Evolutionary conservation across 805 yeast genomes (phyloP).

Genomic region (Spathaspora girioi): DNA sequence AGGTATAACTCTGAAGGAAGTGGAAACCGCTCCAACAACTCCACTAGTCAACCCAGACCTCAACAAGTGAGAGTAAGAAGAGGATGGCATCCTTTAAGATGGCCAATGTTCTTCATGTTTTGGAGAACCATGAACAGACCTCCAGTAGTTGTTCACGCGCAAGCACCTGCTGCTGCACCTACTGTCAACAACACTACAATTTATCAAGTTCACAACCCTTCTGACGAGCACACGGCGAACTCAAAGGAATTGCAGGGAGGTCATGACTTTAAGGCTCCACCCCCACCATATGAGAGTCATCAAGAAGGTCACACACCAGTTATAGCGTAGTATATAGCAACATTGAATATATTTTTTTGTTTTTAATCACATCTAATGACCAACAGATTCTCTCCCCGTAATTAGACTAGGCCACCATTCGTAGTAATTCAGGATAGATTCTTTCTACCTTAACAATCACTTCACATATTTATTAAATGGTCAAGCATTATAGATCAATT

Average conservation of each 20-base stretch:
- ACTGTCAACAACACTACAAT: background rate
- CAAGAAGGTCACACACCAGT: background rate
- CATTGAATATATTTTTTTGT: background rate
- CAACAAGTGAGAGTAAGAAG: slow-evolving; percentile 5
- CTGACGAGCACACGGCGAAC: background rate
- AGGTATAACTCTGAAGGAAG: background rate
- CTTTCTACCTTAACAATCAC: no score
- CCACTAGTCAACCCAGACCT: background rate
- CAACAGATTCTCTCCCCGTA: no score
- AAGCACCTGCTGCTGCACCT: background rate
- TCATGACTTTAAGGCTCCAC: background rate
- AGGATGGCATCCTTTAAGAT: slow-evolving; percentile 2
- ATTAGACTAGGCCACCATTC: no score
- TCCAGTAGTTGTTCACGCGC: background rate
- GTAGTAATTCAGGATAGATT: no score
- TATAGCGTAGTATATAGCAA: background rate
- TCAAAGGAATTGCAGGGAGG: background rate
- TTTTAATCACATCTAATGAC: background rate
- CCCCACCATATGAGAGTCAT: background rate
- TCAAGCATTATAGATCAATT: no score
- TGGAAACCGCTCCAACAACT: background rate
- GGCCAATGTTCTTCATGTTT: slow-evolving; percentile 6
- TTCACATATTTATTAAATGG: no score
- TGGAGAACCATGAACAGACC: slow-evolving; percentile 2
- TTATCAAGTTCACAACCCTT: slow-evolving; percentile 2